phyloP scores from a whole-genome alignment of 2,329 filamentous ascomycete genomes.

The Alternaria solani region DNA sequence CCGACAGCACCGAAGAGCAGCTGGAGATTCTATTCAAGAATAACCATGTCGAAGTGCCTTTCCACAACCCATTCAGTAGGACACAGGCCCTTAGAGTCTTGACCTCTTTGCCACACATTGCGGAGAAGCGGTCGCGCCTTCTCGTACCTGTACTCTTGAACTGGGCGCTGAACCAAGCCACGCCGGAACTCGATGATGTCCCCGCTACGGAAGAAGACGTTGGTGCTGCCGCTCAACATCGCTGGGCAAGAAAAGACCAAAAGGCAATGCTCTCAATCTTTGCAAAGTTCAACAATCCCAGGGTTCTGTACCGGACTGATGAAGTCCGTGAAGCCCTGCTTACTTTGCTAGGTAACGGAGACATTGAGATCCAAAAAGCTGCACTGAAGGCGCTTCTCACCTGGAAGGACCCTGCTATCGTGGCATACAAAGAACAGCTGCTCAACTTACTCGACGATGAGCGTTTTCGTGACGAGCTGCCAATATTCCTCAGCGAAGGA shows the following conservation, averaged over 20 bases:
- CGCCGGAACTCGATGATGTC: slow-evolving; percentile 7
- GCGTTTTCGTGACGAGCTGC: slow-evolving; percentile 92
- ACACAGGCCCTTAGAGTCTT: slow-evolving; percentile 83
- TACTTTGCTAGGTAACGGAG: slow-evolving; percentile 82
- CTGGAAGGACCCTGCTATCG: slow-evolving; percentile 83
- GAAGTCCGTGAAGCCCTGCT: slow-evolving; percentile 81
- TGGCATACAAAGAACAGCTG: slow-evolving; percentile 83
- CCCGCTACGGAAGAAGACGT: slow-evolving; percentile 1
- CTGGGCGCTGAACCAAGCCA: slow-evolving; percentile 64
- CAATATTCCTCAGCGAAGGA: slow-evolving; percentile 77
- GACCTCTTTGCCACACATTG: slow-evolving; percentile 74
- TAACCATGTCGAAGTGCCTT: slow-evolving; percentile 64
- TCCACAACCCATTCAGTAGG: slow-evolving; percentile 66
- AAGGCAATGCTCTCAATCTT: slow-evolving; percentile 85
- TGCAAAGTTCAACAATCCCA: slow-evolving; percentile 84
- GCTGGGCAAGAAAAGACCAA: slow-evolving; percentile 81
- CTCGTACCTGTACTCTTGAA: slow-evolving; percentile 86
- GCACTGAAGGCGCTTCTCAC: slow-evolving; percentile 84
- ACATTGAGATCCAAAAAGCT: slow-evolving; percentile 85
- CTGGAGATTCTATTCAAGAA: slow-evolving; percentile 71
- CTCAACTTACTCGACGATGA: slow-evolving; percentile 89
- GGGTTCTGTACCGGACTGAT: slow-evolving; percentile 77
- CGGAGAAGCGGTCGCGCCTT: slow-evolving; percentile 84
- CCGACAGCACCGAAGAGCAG: slow-evolving; percentile 53
- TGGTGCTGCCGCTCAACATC: slow-evolving; percentile 25